phyloP scores from a whole-genome alignment of 2,329 filamentous ascomycete species.

The Cladophialophora chaetospira region DNA sequence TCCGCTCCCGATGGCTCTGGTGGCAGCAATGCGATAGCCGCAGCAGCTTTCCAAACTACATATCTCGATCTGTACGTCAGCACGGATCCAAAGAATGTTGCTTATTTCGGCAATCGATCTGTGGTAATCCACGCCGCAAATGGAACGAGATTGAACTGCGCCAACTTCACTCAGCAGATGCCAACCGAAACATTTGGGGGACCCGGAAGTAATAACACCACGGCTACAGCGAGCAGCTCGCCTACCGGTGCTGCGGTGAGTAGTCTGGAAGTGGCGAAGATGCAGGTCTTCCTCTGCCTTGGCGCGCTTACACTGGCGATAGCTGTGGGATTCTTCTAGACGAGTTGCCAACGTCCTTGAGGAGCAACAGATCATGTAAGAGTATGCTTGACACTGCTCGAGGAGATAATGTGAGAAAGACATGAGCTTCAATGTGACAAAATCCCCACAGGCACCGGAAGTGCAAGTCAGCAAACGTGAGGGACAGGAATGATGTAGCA shows the following conservation, averaged over 20 bases:
- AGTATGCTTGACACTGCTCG: no score
- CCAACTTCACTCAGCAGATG: conserved; percentile 50
- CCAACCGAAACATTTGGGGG: neutral
- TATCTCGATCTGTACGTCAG: conserved; percentile 56
- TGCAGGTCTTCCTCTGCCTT: neutral
- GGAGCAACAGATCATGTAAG: no score
- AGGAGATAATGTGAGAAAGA: no score
- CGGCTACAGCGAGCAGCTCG: neutral
- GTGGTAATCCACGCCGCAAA: conserved; percentile 58
- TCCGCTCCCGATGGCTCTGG: conserved; percentile 43
- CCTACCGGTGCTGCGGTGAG: neutral
- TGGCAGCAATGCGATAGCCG: conserved; percentile 2
- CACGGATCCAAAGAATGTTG: conserved; percentile 41
- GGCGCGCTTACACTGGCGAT: neutral
- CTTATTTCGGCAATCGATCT: conserved; percentile 57
- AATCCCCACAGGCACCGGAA: no score
- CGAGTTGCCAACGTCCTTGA: no score
- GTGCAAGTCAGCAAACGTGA: no score
- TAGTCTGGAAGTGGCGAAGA: neutral
- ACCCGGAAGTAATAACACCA: neutral
- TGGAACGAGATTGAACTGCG: conserved; percentile 58
- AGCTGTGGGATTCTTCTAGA: neutral
- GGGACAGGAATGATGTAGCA: no score
- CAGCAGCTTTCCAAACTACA: conserved; percentile 35
- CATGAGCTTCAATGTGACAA: no score